Percentiles rank a stretch among this genome's conserved stretches.
phyloP scores from a whole-genome alignment of 148 eudicot species.

The Suaeda aralocaspica region DNA sequence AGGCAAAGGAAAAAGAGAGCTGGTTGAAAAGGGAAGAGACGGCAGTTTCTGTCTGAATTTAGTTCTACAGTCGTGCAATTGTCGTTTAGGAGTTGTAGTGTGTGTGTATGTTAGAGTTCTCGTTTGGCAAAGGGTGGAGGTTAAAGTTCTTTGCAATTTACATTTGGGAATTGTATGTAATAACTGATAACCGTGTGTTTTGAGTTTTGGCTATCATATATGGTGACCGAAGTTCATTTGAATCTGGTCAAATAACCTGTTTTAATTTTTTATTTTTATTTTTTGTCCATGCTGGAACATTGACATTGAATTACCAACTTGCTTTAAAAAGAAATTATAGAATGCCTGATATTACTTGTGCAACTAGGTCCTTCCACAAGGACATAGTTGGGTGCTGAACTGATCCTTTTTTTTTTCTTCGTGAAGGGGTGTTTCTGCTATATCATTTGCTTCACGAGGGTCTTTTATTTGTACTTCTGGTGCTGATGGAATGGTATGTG shows the following conservation, averaged over 20 bases:
- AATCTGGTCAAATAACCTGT: too few species aligned
- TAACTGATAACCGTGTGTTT: too few species aligned
- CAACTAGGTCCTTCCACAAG: neutral
- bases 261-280: too few species aligned
- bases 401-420: slow-evolving; percentile 2
- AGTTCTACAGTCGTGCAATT: too few species aligned
- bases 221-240: too few species aligned
- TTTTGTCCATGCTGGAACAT: neutral
- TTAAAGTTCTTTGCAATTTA: too few species aligned
- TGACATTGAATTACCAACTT: too few species aligned
- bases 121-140: too few species aligned
- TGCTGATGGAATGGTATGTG: slow-evolving; percentile 84
- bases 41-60: neutral
- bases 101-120: neutral
- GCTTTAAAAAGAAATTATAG: too few species aligned
- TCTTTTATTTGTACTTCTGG: slow-evolving; percentile 77
- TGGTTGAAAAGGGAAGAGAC: neutral
- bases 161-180: too few species aligned
- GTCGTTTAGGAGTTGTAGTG: too few species aligned
- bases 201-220: too few species aligned
- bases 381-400: neutral
- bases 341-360: neutral
- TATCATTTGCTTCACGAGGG: slow-evolving; percentile 50
- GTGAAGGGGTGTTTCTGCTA: slow-evolving; percentile 56
- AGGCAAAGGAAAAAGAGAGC: neutral